Conservation (phyloP, 106 monocot species). For the Dendrobium officinale region DNA sequence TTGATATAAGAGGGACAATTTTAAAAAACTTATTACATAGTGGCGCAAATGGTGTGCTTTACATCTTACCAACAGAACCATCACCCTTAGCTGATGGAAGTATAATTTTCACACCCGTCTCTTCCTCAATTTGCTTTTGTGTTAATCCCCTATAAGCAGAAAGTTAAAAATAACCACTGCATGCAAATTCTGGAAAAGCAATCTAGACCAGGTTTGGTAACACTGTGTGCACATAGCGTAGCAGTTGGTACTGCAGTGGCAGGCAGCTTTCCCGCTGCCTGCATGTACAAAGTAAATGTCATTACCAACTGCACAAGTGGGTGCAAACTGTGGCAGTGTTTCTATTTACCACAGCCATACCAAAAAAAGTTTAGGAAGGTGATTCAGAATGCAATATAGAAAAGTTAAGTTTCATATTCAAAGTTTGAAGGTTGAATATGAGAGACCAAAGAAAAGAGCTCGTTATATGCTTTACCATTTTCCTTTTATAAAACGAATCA, state of each 20-base stretch:
- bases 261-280: neutral
- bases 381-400: neutral
- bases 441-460: neutral
- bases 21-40: neutral
- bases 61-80: slow-evolving; percentile 37
- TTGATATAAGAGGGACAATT: neutral
- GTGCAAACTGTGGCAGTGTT: neutral
- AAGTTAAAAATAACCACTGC: neutral
- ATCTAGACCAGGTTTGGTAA: neutral
- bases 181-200: neutral
- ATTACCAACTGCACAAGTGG: neutral
- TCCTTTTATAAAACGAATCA: slow-evolving; percentile 66
- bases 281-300: neutral
- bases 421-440: neutral
- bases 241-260: neutral
- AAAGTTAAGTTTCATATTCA: neutral
- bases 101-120: slow-evolving; percentile 49
- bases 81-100: slow-evolving; percentile 51
- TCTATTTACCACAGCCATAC: neutral
- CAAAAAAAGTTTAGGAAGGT: neutral
- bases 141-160: slow-evolving; percentile 42
- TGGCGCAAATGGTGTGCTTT: neutral
- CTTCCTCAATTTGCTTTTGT: slow-evolving; percentile 57
- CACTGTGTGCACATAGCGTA: neutral
- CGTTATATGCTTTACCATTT: slow-evolving; percentile 38